Evolutionary conservation across 2,329 filamentous ascomycete genomes (phyloP).

Genomic region (Curvularia hawaiiensis): DNA sequence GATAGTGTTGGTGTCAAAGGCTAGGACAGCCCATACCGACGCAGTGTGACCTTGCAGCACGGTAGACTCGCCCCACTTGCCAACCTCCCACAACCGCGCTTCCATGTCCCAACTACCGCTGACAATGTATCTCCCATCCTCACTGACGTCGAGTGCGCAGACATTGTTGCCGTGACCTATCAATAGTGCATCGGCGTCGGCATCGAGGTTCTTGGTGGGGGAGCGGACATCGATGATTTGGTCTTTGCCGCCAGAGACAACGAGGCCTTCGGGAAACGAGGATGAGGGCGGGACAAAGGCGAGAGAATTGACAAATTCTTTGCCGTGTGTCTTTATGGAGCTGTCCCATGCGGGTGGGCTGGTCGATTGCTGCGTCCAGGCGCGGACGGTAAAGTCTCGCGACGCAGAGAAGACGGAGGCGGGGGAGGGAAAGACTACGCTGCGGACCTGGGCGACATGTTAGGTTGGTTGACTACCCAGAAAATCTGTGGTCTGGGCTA

Average conservation of each 20-base stretch:
- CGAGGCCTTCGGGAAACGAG: conserved; percentile 75
- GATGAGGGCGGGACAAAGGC: conserved; percentile 73
- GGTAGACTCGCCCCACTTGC: conserved; percentile 79
- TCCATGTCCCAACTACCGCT: conserved; percentile 95
- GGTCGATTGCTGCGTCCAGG: conserved; percentile 75
- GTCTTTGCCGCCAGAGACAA: conserved; percentile 89
- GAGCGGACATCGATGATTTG: conserved; percentile 89
- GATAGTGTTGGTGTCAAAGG: conserved; percentile 77
- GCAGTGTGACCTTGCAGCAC: conserved; percentile 77
- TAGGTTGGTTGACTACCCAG: background rate
- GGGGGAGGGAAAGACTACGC: conserved; percentile 76
- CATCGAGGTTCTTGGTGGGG: conserved; percentile 67
- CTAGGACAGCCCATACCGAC: conserved; percentile 90
- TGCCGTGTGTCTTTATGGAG: conserved; percentile 77
- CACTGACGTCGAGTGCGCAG: conserved; percentile 80
- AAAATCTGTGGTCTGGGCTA: background rate
- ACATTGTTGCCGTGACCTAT: conserved; percentile 88
- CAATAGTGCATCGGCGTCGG: conserved; percentile 84
- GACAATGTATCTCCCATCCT: conserved; percentile 74
- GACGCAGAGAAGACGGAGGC: conserved; percentile 82
- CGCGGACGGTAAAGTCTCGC: conserved; percentile 85
- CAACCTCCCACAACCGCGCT: conserved; percentile 84
- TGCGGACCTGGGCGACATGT: conserved; percentile 71
- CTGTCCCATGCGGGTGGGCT: conserved; percentile 75
- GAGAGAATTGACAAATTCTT: conserved; percentile 86